Evolutionary conservation across 257 asterid species (phyloP).

Genomic region (Solanum ossicruentum): DNA sequence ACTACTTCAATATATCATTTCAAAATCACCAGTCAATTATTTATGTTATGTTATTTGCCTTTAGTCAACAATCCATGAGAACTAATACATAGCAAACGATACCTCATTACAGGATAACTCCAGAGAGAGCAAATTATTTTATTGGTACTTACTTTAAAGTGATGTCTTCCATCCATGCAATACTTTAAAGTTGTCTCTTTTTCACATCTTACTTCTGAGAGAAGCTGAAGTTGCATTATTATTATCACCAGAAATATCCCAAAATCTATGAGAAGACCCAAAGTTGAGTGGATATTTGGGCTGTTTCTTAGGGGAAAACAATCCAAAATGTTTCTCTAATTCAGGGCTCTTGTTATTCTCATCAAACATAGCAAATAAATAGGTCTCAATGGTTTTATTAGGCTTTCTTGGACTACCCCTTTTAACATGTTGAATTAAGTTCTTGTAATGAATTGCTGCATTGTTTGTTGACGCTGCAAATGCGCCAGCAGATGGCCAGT

Average conservation of each 20-base stretch:
- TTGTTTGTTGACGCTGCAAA: not conserved
- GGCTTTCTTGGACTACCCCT: not conserved
- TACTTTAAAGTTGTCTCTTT: not conserved
- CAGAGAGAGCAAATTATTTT: not conserved
- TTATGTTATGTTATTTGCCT: not conserved
- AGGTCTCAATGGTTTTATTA: not conserved
- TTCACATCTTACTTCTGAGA: not conserved
- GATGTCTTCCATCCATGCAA: not conserved
- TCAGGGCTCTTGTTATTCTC: not conserved
- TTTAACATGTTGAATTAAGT: not conserved
- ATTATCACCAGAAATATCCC: not conserved
- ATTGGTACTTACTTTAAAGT: not conserved
- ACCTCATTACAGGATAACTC: not conserved
- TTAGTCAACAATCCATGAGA: not conserved
- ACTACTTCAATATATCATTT: not conserved
- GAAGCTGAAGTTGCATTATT: not conserved
- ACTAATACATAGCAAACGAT: not conserved
- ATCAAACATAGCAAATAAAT: not conserved
- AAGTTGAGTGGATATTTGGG: conserved; percentile 13
- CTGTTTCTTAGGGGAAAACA: not conserved
- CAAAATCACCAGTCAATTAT: not conserved
- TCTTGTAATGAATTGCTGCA: not conserved
- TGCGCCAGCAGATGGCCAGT: not conserved
- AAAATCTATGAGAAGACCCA: not conserved
- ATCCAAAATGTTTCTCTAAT: not conserved